Conservation (phyloP, 2,329 filamentous ascomycete species). For the Stenocarpella maydis region DNA sequence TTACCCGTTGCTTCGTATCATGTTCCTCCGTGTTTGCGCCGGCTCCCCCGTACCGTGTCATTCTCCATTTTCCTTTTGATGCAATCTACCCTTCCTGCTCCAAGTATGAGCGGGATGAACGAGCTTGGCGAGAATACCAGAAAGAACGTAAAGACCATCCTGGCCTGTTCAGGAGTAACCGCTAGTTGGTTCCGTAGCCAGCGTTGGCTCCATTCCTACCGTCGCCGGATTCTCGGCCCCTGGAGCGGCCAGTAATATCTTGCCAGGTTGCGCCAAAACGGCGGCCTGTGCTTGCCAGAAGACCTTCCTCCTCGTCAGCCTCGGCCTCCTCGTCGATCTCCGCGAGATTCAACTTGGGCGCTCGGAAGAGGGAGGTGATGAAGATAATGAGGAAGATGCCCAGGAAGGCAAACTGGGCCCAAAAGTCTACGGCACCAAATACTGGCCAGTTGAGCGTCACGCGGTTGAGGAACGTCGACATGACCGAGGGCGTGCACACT, state of each 20-base stretch:
- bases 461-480: slow-evolving; percentile 92
- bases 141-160: background rate
- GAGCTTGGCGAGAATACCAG: background rate
- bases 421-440: slow-evolving; percentile 92
- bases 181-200: slow-evolving; percentile 31
- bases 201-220: slow-evolving; percentile 2
- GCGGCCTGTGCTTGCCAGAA: slow-evolving; percentile 83
- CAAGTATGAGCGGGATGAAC: background rate
- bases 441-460: slow-evolving; percentile 94
- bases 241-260: slow-evolving; percentile 74
- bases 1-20: background rate
- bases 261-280: slow-evolving; percentile 89
- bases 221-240: background rate
- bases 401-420: slow-evolving; percentile 94
- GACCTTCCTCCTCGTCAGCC: slow-evolving; percentile 90
- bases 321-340: slow-evolving; percentile 89
- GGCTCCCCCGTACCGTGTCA: background rate
- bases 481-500: slow-evolving; percentile 90
- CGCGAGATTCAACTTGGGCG: slow-evolving; percentile 78
- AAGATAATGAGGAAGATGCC: slow-evolving; percentile 85
- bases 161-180: background rate
- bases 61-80: background rate
- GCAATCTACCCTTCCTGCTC: slow-evolving; percentile 22
- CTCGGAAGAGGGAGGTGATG: slow-evolving; percentile 78
- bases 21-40: slow-evolving; percentile 8